Percentiles rank a stretch among this genome's conserved stretches.
Conservation (phyloP, 2,329 filamentous ascomycete genomes). For the Nothomitra cinnamomea region DNA sequence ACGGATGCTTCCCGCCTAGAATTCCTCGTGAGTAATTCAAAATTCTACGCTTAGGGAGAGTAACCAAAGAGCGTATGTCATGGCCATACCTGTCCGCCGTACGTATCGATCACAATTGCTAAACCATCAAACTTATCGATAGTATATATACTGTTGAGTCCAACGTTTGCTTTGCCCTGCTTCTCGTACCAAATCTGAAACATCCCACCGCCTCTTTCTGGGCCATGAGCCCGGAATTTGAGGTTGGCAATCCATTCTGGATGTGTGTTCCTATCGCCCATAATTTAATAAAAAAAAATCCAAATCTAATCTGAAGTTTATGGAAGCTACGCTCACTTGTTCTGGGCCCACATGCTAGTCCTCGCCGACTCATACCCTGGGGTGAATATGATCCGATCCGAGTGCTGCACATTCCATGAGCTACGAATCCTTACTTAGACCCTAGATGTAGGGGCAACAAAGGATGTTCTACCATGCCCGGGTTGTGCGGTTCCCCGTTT, state of each 20-base stretch:
- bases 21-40: not conserved
- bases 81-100: constrained; percentile 43
- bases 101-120: constrained; percentile 68
- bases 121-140: constrained; percentile 78
- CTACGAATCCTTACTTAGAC: too few relatives aligned
- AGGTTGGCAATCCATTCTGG: constrained; percentile 68
- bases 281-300: not conserved
- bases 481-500: constrained; percentile 35
- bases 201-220: constrained; percentile 73
- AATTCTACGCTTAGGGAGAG: constrained; percentile 4
- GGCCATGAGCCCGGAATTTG: constrained; percentile 73
- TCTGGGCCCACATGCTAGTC: constrained; percentile 66
- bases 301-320: not conserved
- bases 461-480: constrained; percentile 29
- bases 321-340: constrained; percentile 21
- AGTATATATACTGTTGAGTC: constrained; percentile 66
- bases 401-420: constrained; percentile 31
- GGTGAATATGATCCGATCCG: constrained; percentile 83
- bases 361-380: constrained; percentile 73
- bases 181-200: constrained; percentile 84
- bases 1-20: constrained; percentile 57
- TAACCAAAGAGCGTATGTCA: too few relatives aligned
- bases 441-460: not conserved
- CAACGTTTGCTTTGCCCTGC: constrained; percentile 44
- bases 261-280: not conserved